Conservation (phyloP, 495 filamentous ascomycete species). For the Neurospora pannonica region DNA sequence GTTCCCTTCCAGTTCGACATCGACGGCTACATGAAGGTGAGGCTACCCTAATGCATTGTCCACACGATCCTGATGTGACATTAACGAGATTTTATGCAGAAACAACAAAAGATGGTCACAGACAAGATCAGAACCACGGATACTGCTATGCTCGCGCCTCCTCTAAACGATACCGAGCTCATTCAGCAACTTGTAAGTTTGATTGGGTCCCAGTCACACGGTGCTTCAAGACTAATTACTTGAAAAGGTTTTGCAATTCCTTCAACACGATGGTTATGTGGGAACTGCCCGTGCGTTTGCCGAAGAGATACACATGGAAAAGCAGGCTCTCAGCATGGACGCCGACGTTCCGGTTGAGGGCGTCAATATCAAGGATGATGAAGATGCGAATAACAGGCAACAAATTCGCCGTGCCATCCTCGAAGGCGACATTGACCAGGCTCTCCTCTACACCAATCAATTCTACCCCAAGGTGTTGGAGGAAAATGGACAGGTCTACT, state of each 20-base stretch:
- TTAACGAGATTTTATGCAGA: constrained; percentile 34
- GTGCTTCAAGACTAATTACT: constrained; percentile 5
- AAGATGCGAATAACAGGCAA: constrained; percentile 69
- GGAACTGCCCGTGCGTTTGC: constrained; percentile 86
- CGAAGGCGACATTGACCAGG: constrained; percentile 87
- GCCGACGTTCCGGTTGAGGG: constrained; percentile 43
- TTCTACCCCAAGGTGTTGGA: constrained; percentile 76
- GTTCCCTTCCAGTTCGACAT: constrained; percentile 87
- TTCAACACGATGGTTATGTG: constrained; percentile 95
- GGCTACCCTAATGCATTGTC: background rate
- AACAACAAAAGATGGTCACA: constrained; percentile 46
- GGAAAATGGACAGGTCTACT: constrained; percentile 82
- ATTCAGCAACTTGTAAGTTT: constrained; percentile 58
- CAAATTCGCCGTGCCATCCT: constrained; percentile 84
- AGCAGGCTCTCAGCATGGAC: constrained; percentile 50
- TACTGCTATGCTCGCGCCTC: constrained; percentile 50
- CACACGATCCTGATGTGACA: background rate
- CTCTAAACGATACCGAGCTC: constrained; percentile 62
- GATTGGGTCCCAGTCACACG: background rate
- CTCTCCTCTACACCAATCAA: constrained; percentile 66
- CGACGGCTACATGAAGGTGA: constrained; percentile 73
- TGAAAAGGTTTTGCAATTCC: constrained; percentile 66
- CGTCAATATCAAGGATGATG: constrained; percentile 72
- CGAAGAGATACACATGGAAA: constrained; percentile 68
- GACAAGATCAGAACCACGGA: constrained; percentile 27